These are phyloP conservation scores for Penicillium janthinellum DNA, from an alignment of 2,329 filamentous ascomycete genomes.

Conservation along the genomic window DNA sequence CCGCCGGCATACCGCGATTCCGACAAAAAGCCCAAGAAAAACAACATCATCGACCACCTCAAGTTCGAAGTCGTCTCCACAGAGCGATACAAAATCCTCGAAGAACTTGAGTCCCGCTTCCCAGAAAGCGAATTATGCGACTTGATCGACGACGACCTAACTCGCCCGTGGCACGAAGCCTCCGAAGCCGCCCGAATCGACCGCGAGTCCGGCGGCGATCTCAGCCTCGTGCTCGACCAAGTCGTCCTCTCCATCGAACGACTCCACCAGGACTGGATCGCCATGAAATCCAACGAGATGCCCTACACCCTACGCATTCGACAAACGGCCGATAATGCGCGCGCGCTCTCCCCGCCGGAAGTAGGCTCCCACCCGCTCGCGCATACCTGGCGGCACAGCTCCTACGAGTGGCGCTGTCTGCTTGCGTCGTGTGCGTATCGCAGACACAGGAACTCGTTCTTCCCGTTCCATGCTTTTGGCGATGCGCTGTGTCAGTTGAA, in stretches of 20 bases:
- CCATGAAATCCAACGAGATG: slow-evolving; percentile 8
- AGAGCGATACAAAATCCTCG: slow-evolving; percentile 34
- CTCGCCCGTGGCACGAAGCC: slow-evolving; percentile 34
- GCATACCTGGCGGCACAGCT: slow-evolving; percentile 38
- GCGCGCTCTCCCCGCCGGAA: slow-evolving; percentile 34
- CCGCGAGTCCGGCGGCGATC: slow-evolving; percentile 5
- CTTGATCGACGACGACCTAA: slow-evolving; percentile 39
- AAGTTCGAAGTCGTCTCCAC: slow-evolving; percentile 44
- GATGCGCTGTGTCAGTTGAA: slow-evolving; percentile 40
- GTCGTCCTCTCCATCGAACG: slow-evolving; percentile 25
- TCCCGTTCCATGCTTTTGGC: slow-evolving; percentile 37
- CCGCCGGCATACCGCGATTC: slow-evolving; percentile 44
- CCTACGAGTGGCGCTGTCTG: slow-evolving; percentile 35
- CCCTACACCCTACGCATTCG: slow-evolving; percentile 28
- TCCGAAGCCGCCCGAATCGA: slow-evolving; percentile 25
- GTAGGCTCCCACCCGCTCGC: slow-evolving; percentile 36
- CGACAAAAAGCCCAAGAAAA: slow-evolving; percentile 22
- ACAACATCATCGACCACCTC: slow-evolving; percentile 49
- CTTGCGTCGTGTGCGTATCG: slow-evolving; percentile 45
- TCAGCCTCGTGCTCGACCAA: slow-evolving; percentile 23
- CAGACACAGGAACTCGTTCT: slow-evolving; percentile 21
- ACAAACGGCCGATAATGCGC: slow-evolving; percentile 31
- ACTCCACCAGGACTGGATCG: slow-evolving; percentile 25
- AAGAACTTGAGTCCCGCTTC: slow-evolving; percentile 34
- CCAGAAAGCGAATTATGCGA: slow-evolving; percentile 18